Base-by-base conservation (phyloP, 139 green algal genomes). In the Marvania coccoides region DNA sequence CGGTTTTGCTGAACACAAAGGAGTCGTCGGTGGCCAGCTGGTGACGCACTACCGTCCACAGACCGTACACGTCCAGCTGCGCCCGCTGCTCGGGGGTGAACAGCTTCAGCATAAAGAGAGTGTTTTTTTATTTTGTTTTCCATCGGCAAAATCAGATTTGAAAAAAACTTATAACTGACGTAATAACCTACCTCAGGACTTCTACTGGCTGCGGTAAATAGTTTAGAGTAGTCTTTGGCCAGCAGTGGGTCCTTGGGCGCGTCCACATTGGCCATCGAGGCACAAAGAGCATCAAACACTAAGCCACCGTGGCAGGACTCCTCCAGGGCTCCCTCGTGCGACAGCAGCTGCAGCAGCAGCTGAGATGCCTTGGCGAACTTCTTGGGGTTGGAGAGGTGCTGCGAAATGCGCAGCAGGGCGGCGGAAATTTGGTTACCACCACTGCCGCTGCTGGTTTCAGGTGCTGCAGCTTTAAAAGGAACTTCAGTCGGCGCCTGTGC, bases 281-380 rank as follows among this genome's bases (percentile, higher is more conserved):
- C 63, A 10, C 71, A 75, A 23, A 90, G 77, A 33, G 74, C 80
- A 19, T 72, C 76, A 29, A 75, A 85, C 48, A 84, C 78, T 36
- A 74, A 65, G 6, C 56, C 65, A 5, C 75, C 63, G 38, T 64
- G 67, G 19, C 34, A 2, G 55, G 28, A 14, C 47, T 46, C 29
- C 48, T 68, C 66, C 40, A 69, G 4, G 2, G 63, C 35, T 14
- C 35, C 39, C 24, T 63, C 45, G 29, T 73, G 65, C 35, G 46
- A 23, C 9, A 93, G 51, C 35, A 93, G 74, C 76, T 93, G 80
- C 24, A 82, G 75, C 67, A 93, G 69, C 63, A 93, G 73, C 8
- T 66, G 55, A 4, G 77, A 71, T 0, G 86, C 86, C 46, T 92
- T 92, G 19, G 23, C 15, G 55, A 93, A 92, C 73, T 93, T 93